Evolutionary conservation across 2,329 filamentous ascomycete genomes (phyloP).

Genomic region (Fusarium pininemorale): DNA sequence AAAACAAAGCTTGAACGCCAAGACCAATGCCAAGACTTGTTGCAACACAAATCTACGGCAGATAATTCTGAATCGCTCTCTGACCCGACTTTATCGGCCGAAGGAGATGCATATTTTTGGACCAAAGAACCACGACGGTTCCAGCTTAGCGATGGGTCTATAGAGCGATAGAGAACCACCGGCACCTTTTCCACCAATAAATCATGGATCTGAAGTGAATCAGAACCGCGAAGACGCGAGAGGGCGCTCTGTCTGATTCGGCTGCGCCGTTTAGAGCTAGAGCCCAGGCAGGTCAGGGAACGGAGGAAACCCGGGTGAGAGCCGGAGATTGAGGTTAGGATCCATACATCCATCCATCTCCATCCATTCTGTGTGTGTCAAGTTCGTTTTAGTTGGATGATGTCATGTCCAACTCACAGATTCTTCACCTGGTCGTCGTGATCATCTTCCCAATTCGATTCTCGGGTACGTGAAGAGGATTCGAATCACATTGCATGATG

Average conservation of each 20-base stretch:
- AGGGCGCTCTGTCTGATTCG: neutral
- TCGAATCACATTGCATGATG: neutral
- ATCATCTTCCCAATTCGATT: neutral
- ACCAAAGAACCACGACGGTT: neutral
- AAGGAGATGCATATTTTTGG: neutral
- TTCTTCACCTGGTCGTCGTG: neutral
- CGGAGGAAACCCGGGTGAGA: constrained; percentile 32
- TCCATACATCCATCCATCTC: neutral
- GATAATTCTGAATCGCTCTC: neutral
- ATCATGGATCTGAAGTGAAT: neutral
- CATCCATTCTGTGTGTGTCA: neutral
- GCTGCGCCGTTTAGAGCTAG: neutral
- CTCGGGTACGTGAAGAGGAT: neutral
- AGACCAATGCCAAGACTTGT: constrained; percentile 36
- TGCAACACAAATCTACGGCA: constrained; percentile 12
- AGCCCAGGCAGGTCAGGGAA: neutral
- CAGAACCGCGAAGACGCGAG: constrained; percentile 24
- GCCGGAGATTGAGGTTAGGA: constrained; percentile 23
- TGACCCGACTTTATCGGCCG: constrained; percentile 32
- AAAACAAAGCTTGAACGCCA: constrained; percentile 40
- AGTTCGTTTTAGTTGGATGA: constrained; percentile 7
- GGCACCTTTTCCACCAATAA: constrained; percentile 34
- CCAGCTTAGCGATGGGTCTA: neutral
- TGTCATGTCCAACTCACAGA: constrained; percentile 8
- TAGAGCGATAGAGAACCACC: neutral